These are phyloP conservation scores for Colletotrichum tabaci DNA, from an alignment of 2,329 filamentous ascomycete species.

Conservation along the genomic window DNA sequence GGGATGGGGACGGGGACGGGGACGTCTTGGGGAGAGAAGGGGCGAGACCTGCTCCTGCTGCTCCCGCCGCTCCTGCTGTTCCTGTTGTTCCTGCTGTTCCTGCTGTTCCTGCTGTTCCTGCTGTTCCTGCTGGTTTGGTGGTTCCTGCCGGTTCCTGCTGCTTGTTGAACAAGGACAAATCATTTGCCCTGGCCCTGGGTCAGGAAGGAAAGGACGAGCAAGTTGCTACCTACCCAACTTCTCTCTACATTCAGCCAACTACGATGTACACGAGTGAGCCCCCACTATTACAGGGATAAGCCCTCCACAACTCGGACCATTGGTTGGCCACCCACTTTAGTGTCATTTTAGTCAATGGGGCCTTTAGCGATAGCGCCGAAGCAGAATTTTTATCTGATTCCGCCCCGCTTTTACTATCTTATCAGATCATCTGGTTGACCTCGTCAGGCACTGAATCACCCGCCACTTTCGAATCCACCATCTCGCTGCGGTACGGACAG, in stretches of 20 bases:
- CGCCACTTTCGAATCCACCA: neutral
- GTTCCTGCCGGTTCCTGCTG: too few relatives aligned
- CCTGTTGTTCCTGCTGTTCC: too few relatives aligned
- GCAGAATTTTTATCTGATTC: conserved; percentile 39
- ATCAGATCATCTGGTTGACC: conserved; percentile 40
- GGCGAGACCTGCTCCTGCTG: too few relatives aligned
- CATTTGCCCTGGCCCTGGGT: too few relatives aligned
- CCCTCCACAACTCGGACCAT: neutral
- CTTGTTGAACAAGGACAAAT: too few relatives aligned
- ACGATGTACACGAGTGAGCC: neutral
- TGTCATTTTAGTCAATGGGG: conserved; percentile 24
- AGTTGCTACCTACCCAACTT: neutral
- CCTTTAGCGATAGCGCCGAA: conserved; percentile 11
- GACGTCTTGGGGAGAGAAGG: too few relatives aligned
- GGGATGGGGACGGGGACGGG: too few relatives aligned
- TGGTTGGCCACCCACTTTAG: conserved; percentile 16
- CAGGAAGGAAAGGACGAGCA: neutral
- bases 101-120: too few relatives aligned
- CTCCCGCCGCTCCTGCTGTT: too few relatives aligned
- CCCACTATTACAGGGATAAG: conserved; percentile 13
- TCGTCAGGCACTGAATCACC: neutral
- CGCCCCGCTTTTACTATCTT: conserved; percentile 39
- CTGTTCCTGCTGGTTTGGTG: too few relatives aligned
- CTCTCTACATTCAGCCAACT: too few relatives aligned
- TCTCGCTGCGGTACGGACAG: too few relatives aligned